Evolutionary conservation across 176 grass and related monocot genomes (phyloP).

Genomic region (Saccharum spontaneum): DNA sequence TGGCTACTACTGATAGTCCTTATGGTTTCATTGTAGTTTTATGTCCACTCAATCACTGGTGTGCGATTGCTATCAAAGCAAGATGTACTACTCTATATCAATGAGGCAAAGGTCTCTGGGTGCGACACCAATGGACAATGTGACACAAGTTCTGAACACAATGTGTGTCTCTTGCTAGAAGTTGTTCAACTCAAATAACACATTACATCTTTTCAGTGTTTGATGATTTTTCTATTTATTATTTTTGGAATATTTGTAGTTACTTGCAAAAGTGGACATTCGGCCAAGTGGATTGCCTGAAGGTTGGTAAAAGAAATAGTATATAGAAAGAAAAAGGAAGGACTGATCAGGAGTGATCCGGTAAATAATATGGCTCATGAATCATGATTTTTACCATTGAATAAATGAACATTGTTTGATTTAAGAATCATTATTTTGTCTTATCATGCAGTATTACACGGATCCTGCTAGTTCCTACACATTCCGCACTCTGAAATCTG

Average conservation of each 20-base stretch:
- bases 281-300: constrained; percentile 34
- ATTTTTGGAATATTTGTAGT: constrained; percentile 8
- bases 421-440: not conserved
- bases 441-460: constrained; percentile 44
- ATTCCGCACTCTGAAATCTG: constrained; percentile 44
- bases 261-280: constrained; percentile 46
- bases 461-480: constrained; percentile 39
- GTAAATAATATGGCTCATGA: constrained; percentile 24
- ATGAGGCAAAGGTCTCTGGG: constrained; percentile 4
- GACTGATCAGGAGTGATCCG: constrained; percentile 39
- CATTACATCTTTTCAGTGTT: not conserved
- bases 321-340: constrained; percentile 35
- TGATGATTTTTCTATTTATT: not conserved
- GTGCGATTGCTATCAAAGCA: constrained; percentile 29
- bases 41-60: constrained; percentile 17
- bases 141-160: constrained; percentile 14
- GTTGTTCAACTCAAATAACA: not conserved
- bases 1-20: not conserved
- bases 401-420: not conserved
- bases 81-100: constrained; percentile 44
- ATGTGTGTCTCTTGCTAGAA: constrained; percentile 11
- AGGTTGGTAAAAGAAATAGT: constrained; percentile 46
- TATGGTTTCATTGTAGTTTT: constrained; percentile 27
- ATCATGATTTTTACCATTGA: not conserved
- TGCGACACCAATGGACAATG: constrained; percentile 35